Base-by-base conservation (phyloP, 208 protist species). In the Trypanosoma caninum region DNA sequence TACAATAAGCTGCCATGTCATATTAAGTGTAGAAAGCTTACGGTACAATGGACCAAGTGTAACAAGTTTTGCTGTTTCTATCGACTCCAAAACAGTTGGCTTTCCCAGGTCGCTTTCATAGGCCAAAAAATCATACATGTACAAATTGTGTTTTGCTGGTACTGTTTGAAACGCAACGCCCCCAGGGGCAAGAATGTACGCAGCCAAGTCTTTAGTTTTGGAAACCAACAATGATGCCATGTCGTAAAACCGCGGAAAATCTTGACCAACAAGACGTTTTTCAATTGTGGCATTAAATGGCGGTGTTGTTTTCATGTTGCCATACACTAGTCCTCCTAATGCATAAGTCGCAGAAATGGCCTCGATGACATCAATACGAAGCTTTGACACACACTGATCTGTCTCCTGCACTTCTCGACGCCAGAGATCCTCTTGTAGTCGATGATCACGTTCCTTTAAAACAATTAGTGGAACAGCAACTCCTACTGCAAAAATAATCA, bases 321-420 rank as follows among this genome's bases (percentile, higher is more conserved):
- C 79, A 2, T 77, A 40, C 5, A 84, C 66, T 61, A 83, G 74
- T 22, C 79, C 79, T 45, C 77, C 70, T 57, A 89, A n/a, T n/a
- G 47, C 58, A 25, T 69, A 56, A 4, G 72, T 38, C 0, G 60
- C 28, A 0, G 66, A 63, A 23, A 82, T 45, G 53, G 65, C 66
- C 42, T 76, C 78, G 34, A 80, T 69, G 30, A 85, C 55, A 48
- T 27, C 41, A 11, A n/a, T 59, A 2, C 73, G 72, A 54, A 87
- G 73, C 28, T 62, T 20, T 11, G 53, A 56, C 3, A 60, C 56
- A 74, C 60, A 81, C 2, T 48, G 23, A 10, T 69, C 63, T 0
- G 52, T 52, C 27, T 65, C 57, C 3, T 22, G 46, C 13, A 77
- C 34, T 46, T 77, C 64, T 14, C 23, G 16, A 22, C 20, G 16